Conservation (phyloP, 2,329 filamentous ascomycete species). For the Trichophyton verrucosum region DNA sequence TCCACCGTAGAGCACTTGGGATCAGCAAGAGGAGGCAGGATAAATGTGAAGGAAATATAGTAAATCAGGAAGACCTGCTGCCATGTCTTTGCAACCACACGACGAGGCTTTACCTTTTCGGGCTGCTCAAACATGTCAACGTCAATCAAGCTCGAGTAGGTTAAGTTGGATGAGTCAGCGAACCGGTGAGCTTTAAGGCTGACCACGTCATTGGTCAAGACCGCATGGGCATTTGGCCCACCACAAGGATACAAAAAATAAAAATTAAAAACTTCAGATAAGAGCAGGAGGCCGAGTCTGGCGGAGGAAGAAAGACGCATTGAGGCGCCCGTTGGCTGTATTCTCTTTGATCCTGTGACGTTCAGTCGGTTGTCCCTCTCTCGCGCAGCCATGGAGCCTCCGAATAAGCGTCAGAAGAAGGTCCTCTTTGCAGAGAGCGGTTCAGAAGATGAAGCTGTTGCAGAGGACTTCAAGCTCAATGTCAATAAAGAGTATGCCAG, state of each 20-base stretch:
- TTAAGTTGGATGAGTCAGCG: neutral
- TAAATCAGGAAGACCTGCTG: neutral
- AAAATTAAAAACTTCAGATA: constrained; percentile 4
- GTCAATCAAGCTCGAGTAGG: neutral
- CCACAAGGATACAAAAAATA: neutral
- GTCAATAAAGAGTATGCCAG: constrained; percentile 85
- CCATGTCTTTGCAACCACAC: neutral
- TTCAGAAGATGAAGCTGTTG: constrained; percentile 27
- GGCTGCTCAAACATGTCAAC: neutral
- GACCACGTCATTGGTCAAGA: neutral
- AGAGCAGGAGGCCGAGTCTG: neutral
- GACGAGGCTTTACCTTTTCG: neutral
- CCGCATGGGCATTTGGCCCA: neutral
- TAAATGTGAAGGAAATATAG: neutral
- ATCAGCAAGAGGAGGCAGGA: neutral
- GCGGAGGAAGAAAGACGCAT: neutral
- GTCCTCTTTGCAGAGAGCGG: constrained; percentile 31
- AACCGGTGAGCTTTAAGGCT: neutral
- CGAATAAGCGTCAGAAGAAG: constrained; percentile 30
- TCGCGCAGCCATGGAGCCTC: constrained; percentile 28
- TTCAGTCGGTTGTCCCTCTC: neutral
- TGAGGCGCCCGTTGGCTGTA: neutral
- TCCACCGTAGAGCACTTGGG: neutral
- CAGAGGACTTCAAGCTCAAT: constrained; percentile 44
- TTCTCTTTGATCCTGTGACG: neutral